These are phyloP conservation scores for Phytopythium ostracodes DNA, from an alignment of 352 stramenopile species.

Conservation along the genomic window DNA sequence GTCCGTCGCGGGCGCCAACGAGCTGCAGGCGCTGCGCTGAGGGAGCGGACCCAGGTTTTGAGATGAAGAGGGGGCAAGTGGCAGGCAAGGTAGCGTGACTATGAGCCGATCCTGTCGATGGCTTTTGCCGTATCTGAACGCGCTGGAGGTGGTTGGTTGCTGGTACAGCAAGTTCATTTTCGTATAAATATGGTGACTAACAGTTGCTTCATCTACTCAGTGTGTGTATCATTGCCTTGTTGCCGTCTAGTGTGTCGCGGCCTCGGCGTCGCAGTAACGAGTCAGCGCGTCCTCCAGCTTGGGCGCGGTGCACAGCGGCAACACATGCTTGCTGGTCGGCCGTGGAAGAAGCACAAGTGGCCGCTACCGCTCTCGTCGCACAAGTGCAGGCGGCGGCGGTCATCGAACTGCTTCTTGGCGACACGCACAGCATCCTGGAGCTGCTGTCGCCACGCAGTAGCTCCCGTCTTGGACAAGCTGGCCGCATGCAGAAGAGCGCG, in stretches of 20 bases:
- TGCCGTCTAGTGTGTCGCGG: not conserved
- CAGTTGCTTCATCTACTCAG: not conserved
- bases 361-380: too few relatives aligned
- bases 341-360: not conserved
- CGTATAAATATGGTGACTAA: not conserved
- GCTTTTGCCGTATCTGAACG: not conserved
- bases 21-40: constrained; percentile 19
- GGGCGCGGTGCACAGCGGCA: not conserved
- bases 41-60: not conserved
- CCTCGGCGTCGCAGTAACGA: not conserved
- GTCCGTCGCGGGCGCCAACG: constrained; percentile 20
- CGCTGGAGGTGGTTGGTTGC: not conserved
- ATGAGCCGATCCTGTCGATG: not conserved
- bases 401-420: too few relatives aligned
- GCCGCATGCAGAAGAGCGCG: too few relatives aligned
- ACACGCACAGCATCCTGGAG: too few relatives aligned
- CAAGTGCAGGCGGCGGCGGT: too few relatives aligned
- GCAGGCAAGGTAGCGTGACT: not conserved
- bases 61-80: not conserved
- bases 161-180: not conserved
- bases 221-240: not conserved
- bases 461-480: too few relatives aligned
- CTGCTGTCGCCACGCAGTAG: too few relatives aligned
- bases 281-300: not conserved
- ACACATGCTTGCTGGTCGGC: not conserved